Evolutionary conservation across 2,329 filamentous ascomycete genomes (phyloP).

Genomic region (Macroventuria anomochaeta): DNA sequence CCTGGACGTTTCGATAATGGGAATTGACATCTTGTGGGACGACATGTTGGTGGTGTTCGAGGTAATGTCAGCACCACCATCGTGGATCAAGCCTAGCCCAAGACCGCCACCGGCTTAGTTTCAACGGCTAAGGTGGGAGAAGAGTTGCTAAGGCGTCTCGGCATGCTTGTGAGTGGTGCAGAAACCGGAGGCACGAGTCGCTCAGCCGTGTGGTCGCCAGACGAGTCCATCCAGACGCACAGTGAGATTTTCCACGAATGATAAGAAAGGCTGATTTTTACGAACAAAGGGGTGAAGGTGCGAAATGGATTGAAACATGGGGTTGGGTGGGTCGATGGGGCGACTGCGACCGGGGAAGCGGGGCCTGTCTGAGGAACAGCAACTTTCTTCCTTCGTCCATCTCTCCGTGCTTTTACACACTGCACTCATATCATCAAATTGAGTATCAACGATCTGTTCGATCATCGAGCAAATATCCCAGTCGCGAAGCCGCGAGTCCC

Average conservation of each 20-base stretch:
- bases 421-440: neutral
- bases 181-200: constrained; percentile 1
- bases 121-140: constrained; percentile 12
- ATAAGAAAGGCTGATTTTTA: neutral
- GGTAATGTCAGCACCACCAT: constrained; percentile 6
- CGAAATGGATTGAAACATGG: neutral
- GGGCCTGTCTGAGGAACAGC: neutral
- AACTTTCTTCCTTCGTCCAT: neutral
- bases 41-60: neutral
- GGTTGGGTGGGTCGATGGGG: neutral
- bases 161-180: constrained; percentile 20
- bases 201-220: neutral
- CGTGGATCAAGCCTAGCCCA: constrained; percentile 12
- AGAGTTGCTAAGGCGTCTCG: constrained; percentile 19
- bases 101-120: constrained; percentile 18
- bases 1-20: constrained; percentile 2
- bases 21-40: neutral
- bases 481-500: too few species aligned
- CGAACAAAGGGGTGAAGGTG: neutral
- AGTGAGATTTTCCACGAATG: constrained; percentile 10
- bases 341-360: constrained; percentile 1
- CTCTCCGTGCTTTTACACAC: neutral
- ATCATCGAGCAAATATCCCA: too few species aligned
- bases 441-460: too few species aligned
- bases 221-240: neutral